Evolutionary conservation across 805 yeast species (phyloP), one percentile per base, ranked within the genome.

Genomic region (Diddensiella transvaalensis): DNA sequence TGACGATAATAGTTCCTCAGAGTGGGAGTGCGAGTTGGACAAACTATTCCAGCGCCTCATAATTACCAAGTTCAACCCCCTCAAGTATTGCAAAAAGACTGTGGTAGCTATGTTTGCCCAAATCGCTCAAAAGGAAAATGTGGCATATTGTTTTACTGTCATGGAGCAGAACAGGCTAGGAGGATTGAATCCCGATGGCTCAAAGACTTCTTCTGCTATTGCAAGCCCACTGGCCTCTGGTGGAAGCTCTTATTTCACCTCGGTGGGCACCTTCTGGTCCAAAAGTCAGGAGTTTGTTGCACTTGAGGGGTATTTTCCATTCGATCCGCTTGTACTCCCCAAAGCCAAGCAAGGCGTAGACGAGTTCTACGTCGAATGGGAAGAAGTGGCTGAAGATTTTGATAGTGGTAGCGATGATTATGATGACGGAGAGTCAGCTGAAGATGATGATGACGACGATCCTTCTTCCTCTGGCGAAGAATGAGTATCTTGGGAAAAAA

Each of bases 221-320:
- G 32, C 32, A 8, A 23, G 40, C 23, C 13, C 44, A 3, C 23
- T 41, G 2, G 37, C 51, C 58, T 15, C 37, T 13, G 23, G 60
- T 23, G 52, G 60, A 26, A 56, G 64, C 4, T 50, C 62, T 6
- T 64, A 68, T 57, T 74, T 75, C 46, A 72, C 78, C 55, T 74
- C 75, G 2, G 46, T 37, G 10, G 40, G 30, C 18, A 32, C 56
- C 4, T 48, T 58, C 4, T 63, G 63, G 58, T 55, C 59, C 24
- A 79, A 80, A 47, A 82, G 82, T 60, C 90, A 86, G 61, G 96
- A 89, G 61, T 88, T 87, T 60, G 76, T 86, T 56, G 95, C 88
- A 60, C 72, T 91, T 45, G 96, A 90, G 64, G 89, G 93, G n/a
- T 91, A 88, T 64, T 91, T 91, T 67, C 99, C 99, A 10, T 91